Evolutionary conservation across 768 basidiomycete species (phyloP).

Genomic region (Inosperma sp.): DNA sequence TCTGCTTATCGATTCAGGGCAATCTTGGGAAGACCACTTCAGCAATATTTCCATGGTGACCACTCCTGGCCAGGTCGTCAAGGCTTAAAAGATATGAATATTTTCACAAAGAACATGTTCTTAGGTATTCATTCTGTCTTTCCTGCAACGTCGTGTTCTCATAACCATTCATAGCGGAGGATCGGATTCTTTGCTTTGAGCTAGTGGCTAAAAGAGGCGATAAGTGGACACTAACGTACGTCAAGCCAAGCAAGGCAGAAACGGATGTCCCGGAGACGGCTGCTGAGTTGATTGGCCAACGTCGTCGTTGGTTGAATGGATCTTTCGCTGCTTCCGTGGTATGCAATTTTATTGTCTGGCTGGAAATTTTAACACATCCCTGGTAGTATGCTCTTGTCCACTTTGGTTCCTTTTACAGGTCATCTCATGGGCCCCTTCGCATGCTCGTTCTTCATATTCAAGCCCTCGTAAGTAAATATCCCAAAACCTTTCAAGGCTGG

Average conservation of each 20-base stretch:
- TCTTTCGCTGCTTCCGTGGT: slow-evolving; percentile 91
- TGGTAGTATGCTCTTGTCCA: slow-evolving; percentile 84
- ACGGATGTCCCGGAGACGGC: slow-evolving; percentile 96
- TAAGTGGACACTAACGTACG: slow-evolving; percentile 82
- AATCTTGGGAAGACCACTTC: slow-evolving; percentile 82
- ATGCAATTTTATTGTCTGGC: slow-evolving; percentile 28
- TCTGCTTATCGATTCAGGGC: slow-evolving; percentile 94
- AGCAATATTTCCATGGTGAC: slow-evolving; percentile 86
- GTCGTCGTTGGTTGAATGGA: slow-evolving; percentile 95
- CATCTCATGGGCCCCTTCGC: slow-evolving; percentile 81
- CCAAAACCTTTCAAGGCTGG: not conserved
- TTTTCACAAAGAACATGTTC: slow-evolving; percentile 88
- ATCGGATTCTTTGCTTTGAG: slow-evolving; percentile 97
- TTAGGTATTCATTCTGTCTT: slow-evolving; percentile 29
- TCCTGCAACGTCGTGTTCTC: not conserved
- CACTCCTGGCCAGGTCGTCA: slow-evolving; percentile 88
- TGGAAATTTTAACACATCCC: slow-evolving; percentile 1
- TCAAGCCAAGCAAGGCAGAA: slow-evolving; percentile 94
- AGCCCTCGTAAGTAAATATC: slow-evolving; percentile 57
- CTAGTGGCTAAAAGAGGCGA: slow-evolving; percentile 87
- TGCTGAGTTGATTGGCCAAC: slow-evolving; percentile 88
- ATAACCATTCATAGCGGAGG: slow-evolving; percentile 57
- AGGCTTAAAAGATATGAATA: slow-evolving; percentile 94
- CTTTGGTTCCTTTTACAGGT: slow-evolving; percentile 85
- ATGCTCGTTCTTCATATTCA: slow-evolving; percentile 98